Evolutionary conservation across 1,139 yeast species (phyloP), one percentile per base, ranked within the genome.

Genomic region (Pichia norvegensis): DNA sequence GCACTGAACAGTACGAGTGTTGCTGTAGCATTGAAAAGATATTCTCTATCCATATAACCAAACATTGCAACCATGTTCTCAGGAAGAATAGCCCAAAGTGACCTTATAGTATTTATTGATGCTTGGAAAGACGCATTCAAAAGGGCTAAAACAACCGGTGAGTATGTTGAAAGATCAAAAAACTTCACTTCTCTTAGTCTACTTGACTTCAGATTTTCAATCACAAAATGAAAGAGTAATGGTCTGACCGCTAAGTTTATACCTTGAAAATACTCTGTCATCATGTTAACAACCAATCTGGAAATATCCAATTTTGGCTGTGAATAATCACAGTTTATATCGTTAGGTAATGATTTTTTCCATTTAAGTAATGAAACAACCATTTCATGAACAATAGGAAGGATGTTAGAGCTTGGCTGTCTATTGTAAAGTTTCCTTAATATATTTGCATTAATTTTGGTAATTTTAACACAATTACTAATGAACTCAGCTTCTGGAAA

Each of bases 1-100:
- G 88, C 83, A 60, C 81, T 85, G 60, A 83, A 85, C 33, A 85
- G 66, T 14, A 84, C 77, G 45, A 85, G 67, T 0, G 95, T 85
- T 6, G 88, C 84, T 1, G 94, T 82, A 0, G 95, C 79, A 0
- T 92, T 83, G 61, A 84, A 85, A 29, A 85, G 67, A 61, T 85
- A 85, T 59, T 86, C 95, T 56, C 95, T 69, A 60, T 86, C 95
- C 87, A 85, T 83, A 71, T 88, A 85, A 1, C 95, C 95, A 67
- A 84, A 85, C 37, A 84, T 65, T 0, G 95, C 92, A 27, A 85
- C 82, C 85, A 83, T 81, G 53, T 82, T 81, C 47, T 81, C 83
- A 0, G 85, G 83, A 56, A 81, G 67, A 42, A 85, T 67, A 0
- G 83, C 79, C 85, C 90, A 81, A 4, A 85, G 69, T 1, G 85